These are phyloP conservation scores for Pleurotus tuber-regium DNA, from an alignment of 768 basidiomycete species.

Conservation along the genomic window DNA sequence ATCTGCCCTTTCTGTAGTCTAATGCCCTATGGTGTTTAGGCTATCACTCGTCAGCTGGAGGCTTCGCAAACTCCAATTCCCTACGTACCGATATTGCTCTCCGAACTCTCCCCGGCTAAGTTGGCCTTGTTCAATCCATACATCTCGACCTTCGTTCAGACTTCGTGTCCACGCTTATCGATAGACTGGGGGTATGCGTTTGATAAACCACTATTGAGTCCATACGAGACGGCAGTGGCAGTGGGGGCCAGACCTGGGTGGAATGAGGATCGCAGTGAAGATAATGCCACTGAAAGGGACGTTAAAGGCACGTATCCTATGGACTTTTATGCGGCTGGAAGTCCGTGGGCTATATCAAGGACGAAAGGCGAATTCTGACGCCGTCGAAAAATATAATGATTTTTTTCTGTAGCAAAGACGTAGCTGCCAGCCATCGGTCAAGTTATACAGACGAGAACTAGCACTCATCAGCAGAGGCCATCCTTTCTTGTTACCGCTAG, in stretches of 20 bases:
- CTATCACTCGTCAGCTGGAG: conserved; percentile 71
- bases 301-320: conserved; percentile 74
- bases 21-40: conserved; percentile 32
- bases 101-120: conserved; percentile 96
- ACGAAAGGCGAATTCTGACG: conserved; percentile 45
- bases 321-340: conserved; percentile 91
- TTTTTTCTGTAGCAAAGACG: no score
- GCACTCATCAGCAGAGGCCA: no score
- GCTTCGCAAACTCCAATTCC: conserved; percentile 55
- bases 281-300: conserved; percentile 19
- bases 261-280: conserved; percentile 39
- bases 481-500: no score
- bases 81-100: conserved; percentile 89
- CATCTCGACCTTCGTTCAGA: conserved; percentile 91
- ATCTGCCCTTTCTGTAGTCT: background rate
- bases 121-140: conserved; percentile 79
- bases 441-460: no score
- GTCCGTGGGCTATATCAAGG: conserved; percentile 72
- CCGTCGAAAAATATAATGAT: conserved; percentile 13
- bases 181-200: conserved; percentile 99
- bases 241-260: conserved; percentile 68
- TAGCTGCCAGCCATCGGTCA: no score
- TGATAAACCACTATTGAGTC: conserved; percentile 80
- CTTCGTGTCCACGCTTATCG: conserved; percentile 92
- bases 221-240: conserved; percentile 90